Base-by-base conservation (phyloP, 352 stramenopile genomes). In the Phytophthora litchii region DNA sequence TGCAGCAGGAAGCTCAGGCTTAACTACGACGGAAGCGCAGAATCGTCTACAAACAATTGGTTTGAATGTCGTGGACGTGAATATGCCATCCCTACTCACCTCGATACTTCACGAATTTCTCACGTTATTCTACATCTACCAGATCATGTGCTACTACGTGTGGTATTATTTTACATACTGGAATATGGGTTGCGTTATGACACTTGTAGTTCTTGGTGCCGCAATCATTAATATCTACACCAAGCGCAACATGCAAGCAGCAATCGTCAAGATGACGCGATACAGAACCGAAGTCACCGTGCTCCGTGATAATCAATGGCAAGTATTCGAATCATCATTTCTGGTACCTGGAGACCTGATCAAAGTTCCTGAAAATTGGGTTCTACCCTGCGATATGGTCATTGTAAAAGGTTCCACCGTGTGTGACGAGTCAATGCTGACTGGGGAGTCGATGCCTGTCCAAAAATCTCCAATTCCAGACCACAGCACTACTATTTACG, bases 381-480 rank as follows among this genome's bases (percentile, higher is more conserved):
- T 70, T 11, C 9, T 83, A 17, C 76, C 76, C 4, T 85, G 77
- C 14, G 78, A 88, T 68, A 56, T 88, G 47, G 76, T 88, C 3
- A 49, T 88, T 20, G 52, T 88, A n/a, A 72, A 68, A 11, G 78
- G 78, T 16, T 67, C 63, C 6, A 70, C 68, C 0, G 67, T 88
- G 1, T 81, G 72, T 41, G 70, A 88, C 38, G 78, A 88, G 41
- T 77, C 68, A 1, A 74, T 72, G 54, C 58, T 88, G 3, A 88
- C 78, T 0, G 78, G 77, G 1, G 77, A 88, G 42, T 83, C 86
- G 1, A 92, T 88, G 60, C 86, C 87, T 5, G 76, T 95, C 10
- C 74, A 78, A 23, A 96, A 95, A 57, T 76, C 56, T 11, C 44
- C 82, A 1, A 70, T 92, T 27, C 74, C 86, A 2, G 64, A 74